These are phyloP conservation scores for Allium sativum DNA, from an alignment of 106 monocot species.

Conservation along the genomic window DNA sequence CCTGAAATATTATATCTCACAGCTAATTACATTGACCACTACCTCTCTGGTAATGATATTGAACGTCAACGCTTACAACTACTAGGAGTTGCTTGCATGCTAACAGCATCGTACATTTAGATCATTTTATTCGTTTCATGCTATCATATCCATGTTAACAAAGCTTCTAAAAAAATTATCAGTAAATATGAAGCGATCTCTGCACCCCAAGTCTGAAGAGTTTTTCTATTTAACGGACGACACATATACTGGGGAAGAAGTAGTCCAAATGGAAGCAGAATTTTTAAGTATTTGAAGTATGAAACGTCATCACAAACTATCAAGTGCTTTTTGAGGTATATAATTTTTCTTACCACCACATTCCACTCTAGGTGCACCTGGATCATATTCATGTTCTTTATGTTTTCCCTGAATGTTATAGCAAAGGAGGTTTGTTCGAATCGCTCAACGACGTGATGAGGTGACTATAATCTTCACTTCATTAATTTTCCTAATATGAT, in stretches of 20 bases:
- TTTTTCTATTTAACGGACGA: constrained; percentile 79
- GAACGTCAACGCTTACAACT: constrained; percentile 54
- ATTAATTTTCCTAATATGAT: too few relatives aligned
- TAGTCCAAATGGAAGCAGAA: constrained; percentile 77
- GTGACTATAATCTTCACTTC: constrained; percentile 7
- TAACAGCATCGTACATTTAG: constrained; percentile 59
- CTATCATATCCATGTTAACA: neutral
- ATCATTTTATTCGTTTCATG: neutral
- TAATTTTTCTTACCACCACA: too few relatives aligned
- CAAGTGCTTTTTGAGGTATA: constrained; percentile 90
- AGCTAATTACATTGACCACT: constrained; percentile 71
- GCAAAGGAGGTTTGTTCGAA: constrained; percentile 71
- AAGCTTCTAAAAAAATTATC: constrained; percentile 5
- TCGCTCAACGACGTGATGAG: constrained; percentile 48
- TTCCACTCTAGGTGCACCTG: too few relatives aligned
- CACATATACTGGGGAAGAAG: constrained; percentile 70
- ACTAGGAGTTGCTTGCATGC: constrained; percentile 72
- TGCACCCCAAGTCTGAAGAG: constrained; percentile 80
- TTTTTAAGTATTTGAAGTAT: constrained; percentile 69
- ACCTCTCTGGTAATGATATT: constrained; percentile 68
- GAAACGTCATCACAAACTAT: constrained; percentile 71
- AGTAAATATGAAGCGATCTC: constrained; percentile 85
- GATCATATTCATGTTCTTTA: too few relatives aligned
- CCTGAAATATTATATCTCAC: constrained; percentile 66
- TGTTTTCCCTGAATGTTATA: too few relatives aligned